These are phyloP conservation scores for Citrus maxima DNA, from an alignment of 345 rosid species.

Conservation along the genomic window DNA sequence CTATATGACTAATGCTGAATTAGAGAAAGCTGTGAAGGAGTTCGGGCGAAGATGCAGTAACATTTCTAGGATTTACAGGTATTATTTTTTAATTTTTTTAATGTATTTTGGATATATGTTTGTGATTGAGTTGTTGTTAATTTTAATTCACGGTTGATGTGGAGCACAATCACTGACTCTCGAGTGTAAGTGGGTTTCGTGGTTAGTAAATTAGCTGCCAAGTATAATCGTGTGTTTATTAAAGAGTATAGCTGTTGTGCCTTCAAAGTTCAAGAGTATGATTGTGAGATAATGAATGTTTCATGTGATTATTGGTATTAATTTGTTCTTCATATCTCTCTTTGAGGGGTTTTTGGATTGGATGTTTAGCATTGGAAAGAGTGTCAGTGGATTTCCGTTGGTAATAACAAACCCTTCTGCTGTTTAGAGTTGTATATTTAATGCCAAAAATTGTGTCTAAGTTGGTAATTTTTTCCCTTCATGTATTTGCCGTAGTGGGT, in stretches of 20 bases:
- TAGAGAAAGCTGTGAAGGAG: slow-evolving; percentile 74
- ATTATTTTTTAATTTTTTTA: slow-evolving; percentile 9
- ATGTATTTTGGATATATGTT: not conserved
- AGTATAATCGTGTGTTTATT: not conserved
- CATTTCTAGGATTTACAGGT: slow-evolving; percentile 93
- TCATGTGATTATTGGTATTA: slow-evolving; percentile 37
- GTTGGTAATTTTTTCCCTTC: not conserved
- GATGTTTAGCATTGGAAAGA: slow-evolving; percentile 81
- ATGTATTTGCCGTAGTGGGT: slow-evolving; percentile 60
- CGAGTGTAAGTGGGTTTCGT: not conserved
- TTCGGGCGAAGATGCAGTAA: slow-evolving; percentile 67
- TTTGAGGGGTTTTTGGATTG: slow-evolving; percentile 68
- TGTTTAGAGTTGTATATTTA: not conserved
- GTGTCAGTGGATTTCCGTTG: slow-evolving; percentile 89
- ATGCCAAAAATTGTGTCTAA: not conserved
- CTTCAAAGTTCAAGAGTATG: not conserved
- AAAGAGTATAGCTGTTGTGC: not conserved
- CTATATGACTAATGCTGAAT: slow-evolving; percentile 74
- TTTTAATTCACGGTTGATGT: not conserved
- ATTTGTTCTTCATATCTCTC: slow-evolving; percentile 63
- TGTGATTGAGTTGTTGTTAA: not conserved
- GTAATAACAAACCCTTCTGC: slow-evolving; percentile 36
- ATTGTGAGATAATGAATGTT: not conserved
- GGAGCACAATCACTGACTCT: not conserved
- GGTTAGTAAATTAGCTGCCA: not conserved